Evolutionary conservation across 805 yeast genomes (phyloP), one percentile per base, ranked within the genome.

Genomic region (Ogataea salicorniae): DNA sequence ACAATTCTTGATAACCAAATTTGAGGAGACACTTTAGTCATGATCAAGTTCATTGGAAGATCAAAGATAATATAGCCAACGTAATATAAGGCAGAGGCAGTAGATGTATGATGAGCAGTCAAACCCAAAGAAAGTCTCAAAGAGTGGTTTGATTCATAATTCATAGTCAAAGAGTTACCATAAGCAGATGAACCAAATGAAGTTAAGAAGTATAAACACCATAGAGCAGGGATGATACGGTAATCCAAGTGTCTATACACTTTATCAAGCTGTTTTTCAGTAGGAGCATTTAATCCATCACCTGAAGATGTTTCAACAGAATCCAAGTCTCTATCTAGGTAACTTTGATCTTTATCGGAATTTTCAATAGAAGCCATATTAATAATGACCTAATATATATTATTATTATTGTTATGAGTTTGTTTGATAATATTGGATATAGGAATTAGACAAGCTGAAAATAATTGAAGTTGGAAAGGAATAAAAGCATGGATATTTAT

Each of bases 21-120:
- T 57, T 88, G 94, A 2, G 96, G 95, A 22, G 90, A 82, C 8
- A 87, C 75, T 46, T 74, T 72, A n/a, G 95, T 87, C 95, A 88
- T 87, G 43, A 80, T 68, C 56, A 88, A 72, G 65, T 88, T 88
- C 91, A 87, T 87, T 34, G 96, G 96, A 34, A 88, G 81, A 64
- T 88, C 96, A 60, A 88, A 88, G 38, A 88, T 70, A 54, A 88
- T 87, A 63, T 79, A 87, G 5, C 91, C 96, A 16, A 88, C 95
- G 57, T 80, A 87, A 70, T 84, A 83, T 38, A 88, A 71, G 0
- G 96, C 94, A 18, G 86, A 80, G 2, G 95, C 95, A 1, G 84
- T 77, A 2, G 91, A 79, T 0, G 77, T 74, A 52, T 86, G 78
- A 46, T 83, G 79, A 2, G 81, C 18, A 1, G 75, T 71, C 48